Evolutionary conservation across 2,329 filamentous ascomycete species (phyloP), one percentile per base, ranked within the genome.

Genomic region (Exserohilum rostratum): DNA sequence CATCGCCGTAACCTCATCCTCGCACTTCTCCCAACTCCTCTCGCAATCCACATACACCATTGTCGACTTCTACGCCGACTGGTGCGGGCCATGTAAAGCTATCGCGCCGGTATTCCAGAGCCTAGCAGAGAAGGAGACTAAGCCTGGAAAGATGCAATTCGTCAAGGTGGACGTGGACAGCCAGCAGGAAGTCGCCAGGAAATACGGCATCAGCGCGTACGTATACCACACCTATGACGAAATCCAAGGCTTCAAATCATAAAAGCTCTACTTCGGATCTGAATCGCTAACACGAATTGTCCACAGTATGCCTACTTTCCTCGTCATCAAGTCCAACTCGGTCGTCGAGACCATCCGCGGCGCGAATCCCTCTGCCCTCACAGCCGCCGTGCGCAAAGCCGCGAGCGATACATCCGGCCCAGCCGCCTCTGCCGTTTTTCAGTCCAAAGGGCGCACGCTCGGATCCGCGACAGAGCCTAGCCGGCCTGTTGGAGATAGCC

Each of bases 71-170:
- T 81, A 80, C 67, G 81, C 81, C 12, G 79, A 79, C 59, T 85
- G 83, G 82, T 84, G 83, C 67, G 82, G 82, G 2, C 83, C 83
- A 25, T 85, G 83, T 77, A 82, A 82, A 65, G 75, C 78, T 30
- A 82, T 85, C 50, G 78, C 78, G 3, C 82, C 82, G 27, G 73
- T 68, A 0, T 79, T 84, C 66, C 78, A 79, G 50, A 73, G 80
- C 61, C 76, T 84, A 50, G 82, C 81, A 54, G 76, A 80, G 48
- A 76, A 78, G 40, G 81, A 84, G 65, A 64, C 74, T 20, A 77
- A 79, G 53, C 74, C 77, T 0, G 76, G 77, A 13, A 75, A 74
- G 34, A 71, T 84, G 18, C 77, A 78, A 25, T 85, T 85, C 65
- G 75, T 78, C 59, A 83, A 85, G 73, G 78, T 85, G 29, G 80